phyloP scores from a whole-genome alignment of 352 stramenopile genomes.

The Phytophthora pistaciae region DNA sequence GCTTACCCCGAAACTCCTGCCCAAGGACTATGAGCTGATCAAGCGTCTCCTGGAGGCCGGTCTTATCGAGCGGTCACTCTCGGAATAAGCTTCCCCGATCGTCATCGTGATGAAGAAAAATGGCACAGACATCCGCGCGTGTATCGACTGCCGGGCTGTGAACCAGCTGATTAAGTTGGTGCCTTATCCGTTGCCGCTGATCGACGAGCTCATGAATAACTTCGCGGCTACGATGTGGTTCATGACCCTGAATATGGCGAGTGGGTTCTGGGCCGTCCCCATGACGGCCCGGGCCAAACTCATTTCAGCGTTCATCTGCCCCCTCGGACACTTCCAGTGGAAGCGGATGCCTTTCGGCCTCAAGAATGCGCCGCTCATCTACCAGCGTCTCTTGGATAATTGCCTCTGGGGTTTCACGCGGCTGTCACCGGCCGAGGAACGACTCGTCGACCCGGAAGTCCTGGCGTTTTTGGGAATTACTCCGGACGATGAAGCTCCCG shows the following conservation, averaged over 20 bases:
- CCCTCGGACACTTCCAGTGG: conserved; percentile 32
- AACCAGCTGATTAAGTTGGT: conserved; percentile 31
- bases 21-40: conserved; percentile 23
- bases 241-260: conserved; percentile 6
- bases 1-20: background rate
- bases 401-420: conserved; percentile 14
- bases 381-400: conserved; percentile 13
- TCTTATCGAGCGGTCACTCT: conserved; percentile 13
- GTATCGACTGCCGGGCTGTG: conserved; percentile 29
- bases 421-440: background rate
- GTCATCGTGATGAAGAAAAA: conserved; percentile 39
- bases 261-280: conserved; percentile 1
- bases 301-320: conserved; percentile 33
- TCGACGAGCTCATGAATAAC: conserved; percentile 31
- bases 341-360: conserved; percentile 1
- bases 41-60: conserved; percentile 7
- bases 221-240: conserved; percentile 1
- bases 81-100: conserved; percentile 13
- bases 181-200: conserved; percentile 29
- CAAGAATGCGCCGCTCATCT: conserved; percentile 6
- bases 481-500: background rate
- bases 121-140: conserved; percentile 1
- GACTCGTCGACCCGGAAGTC: conserved; percentile 3
- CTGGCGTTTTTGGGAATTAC: background rate
- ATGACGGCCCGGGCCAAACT: conserved; percentile 11